Base-by-base conservation (phyloP, 371 early-diverging fungal genomes). In the Mucor irregularis region DNA sequence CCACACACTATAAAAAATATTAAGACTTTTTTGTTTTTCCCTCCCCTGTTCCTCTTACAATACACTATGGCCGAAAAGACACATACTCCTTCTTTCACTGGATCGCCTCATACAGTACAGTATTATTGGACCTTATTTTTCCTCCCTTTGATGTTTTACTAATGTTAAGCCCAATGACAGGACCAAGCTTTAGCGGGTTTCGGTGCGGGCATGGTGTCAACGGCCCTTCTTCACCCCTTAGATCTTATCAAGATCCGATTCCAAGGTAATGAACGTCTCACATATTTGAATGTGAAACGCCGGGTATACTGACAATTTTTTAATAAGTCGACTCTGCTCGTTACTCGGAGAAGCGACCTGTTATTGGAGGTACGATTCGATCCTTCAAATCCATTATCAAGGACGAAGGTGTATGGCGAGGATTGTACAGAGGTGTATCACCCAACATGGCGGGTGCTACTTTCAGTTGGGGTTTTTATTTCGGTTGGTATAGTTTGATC, bases 381-480 rank as follows among this genome's bases (percentile, higher is more conserved):
- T 78, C 88, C 16, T 81, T 89, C 13, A 76, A 77, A 16, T 56
- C 72, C 14, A 86, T 89, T 37, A 53, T 85, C 7, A 60, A 50
- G 19, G 73, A 74, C 9, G 85, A 82, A 67, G 86, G 87, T 24
- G 38, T 72, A 14, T 63, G 83, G 35, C 70, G 80, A 4, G 95
- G 95, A 4, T 78, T 98, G 11, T 98, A 98, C 65, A 83, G 94
- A 26, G 98, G 97, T 10, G 69, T 98, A 2, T 58, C 87, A 3
- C 90, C 98, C 33, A 98, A 94, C 57, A 82, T 96, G 55, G 91
- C 90, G 4, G 98, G 97, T 1, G 86, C 96, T n/a, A 89, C 93
- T 8, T 69, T 89, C 13, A 91, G 92, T 39, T 98, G 98, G 97
- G 97, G 95, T 0, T 76, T 98, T 35, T 98, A 97, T 66, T 97